A percentile compares a stretch with the other conserved stretches of the same genome.
These are phyloP conservation scores for Fusarium anthophilum DNA, from an alignment of 2,329 filamentous ascomycete genomes.

Conservation along the genomic window DNA sequence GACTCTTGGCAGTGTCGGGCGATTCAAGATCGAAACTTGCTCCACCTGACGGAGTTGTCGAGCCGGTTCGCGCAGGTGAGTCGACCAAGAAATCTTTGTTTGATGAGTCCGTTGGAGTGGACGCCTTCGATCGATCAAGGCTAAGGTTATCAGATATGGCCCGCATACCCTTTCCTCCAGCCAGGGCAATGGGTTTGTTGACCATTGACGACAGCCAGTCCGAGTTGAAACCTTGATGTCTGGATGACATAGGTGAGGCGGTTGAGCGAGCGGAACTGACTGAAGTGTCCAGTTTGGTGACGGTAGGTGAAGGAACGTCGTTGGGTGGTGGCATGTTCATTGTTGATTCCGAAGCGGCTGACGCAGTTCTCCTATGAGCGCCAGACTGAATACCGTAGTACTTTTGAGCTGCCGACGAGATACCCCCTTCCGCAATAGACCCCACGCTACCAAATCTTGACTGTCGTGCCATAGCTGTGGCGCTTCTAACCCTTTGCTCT, in stretches of 20 bases:
- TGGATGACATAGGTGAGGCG: constrained; percentile 57
- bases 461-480: constrained; percentile 73
- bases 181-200: constrained; percentile 60
- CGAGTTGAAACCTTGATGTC: constrained; percentile 56
- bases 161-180: constrained; percentile 74
- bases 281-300: constrained; percentile 67
- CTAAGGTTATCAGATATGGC: constrained; percentile 83
- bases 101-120: constrained; percentile 59
- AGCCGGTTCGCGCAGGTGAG: constrained; percentile 75
- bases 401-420: constrained; percentile 73
- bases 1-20: constrained; percentile 69
- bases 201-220: constrained; percentile 65
- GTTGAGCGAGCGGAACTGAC: constrained; percentile 50
- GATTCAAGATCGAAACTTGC: constrained; percentile 84
- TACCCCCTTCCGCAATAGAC: constrained; percentile 70
- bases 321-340: constrained; percentile 63
- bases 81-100: constrained; percentile 49
- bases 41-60: constrained; percentile 71
- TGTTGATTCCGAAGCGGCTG: constrained; percentile 65
- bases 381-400: constrained; percentile 68
- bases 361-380: constrained; percentile 69
- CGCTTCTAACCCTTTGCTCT: constrained; percentile 74
- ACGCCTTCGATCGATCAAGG: constrained; percentile 63
- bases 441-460: constrained; percentile 83
- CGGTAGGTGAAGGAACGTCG: constrained; percentile 63